A percentile compares a stretch with the other conserved stretches of the same genome.
Evolutionary conservation across 73 alveolate genomes (phyloP).

Genomic region (Symbiodinium natans): DNA sequence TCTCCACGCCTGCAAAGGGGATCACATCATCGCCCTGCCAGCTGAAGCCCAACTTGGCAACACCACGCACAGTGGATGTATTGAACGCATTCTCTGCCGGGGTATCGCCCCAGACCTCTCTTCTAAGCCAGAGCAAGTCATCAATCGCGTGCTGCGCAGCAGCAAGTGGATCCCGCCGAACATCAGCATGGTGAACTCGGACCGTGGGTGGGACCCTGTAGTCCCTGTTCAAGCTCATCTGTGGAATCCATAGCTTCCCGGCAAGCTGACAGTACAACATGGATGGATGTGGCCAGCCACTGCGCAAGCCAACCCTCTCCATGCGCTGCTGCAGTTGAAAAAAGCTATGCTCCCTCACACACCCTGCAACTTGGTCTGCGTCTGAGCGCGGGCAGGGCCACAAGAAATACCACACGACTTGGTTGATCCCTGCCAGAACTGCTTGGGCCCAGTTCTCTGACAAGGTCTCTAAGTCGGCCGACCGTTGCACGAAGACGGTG

Average conservation of each 20-base stretch:
- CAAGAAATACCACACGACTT: conserved; percentile 68
- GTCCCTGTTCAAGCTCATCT: conserved; percentile 48
- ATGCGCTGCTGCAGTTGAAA: conserved; percentile 56
- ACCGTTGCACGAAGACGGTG: conserved; percentile 7
- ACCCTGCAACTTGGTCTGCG: conserved; percentile 22
- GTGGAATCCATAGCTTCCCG: conserved; percentile 81
- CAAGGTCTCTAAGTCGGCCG: conserved; percentile 20
- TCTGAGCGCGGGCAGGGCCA: conserved; percentile 81
- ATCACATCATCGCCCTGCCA: conserved; percentile 92
- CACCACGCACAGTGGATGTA: neutral
- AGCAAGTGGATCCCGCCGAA: conserved; percentile 8
- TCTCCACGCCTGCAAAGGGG: conserved; percentile 38
- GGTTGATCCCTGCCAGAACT: conserved; percentile 37
- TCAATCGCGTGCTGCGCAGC: conserved; percentile 43
- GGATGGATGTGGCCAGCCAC: conserved; percentile 89
- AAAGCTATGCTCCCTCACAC: conserved; percentile 29
- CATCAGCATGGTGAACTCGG: conserved; percentile 51
- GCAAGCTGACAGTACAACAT: conserved; percentile 34
- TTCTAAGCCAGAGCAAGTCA: neutral
- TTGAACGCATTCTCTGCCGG: neutral
- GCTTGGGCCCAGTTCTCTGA: conserved; percentile 89
- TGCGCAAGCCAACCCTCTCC: conserved; percentile 79
- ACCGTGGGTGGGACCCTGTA: conserved; percentile 56
- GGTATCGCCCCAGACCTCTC: neutral
- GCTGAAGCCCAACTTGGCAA: conserved; percentile 90